A percentile compares a stretch with the other conserved stretches of the same genome.
These are phyloP conservation scores for Fusarium humuli DNA, from an alignment of 2,329 filamentous ascomycete species.

Conservation along the genomic window DNA sequence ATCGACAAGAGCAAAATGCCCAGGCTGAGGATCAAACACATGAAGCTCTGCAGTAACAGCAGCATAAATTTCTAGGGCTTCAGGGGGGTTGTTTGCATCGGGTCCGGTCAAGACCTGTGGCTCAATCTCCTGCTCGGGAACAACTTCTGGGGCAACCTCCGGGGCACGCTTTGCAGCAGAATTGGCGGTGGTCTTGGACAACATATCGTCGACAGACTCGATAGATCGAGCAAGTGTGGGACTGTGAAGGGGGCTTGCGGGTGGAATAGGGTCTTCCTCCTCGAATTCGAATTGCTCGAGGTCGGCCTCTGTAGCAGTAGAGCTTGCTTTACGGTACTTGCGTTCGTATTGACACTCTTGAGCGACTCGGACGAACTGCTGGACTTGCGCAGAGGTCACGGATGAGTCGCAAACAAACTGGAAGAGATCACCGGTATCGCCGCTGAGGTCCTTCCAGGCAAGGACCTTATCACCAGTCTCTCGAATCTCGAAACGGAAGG, in stretches of 20 bases:
- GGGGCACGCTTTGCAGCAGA: conserved; percentile 57
- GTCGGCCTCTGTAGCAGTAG: conserved; percentile 84
- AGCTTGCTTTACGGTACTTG: conserved; percentile 85
- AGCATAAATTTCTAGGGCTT: conserved; percentile 77
- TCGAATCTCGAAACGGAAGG: conserved; percentile 85
- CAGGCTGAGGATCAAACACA: conserved; percentile 89
- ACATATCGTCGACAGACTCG: conserved; percentile 68
- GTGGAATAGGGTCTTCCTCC: conserved; percentile 71
- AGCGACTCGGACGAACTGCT: conserved; percentile 84
- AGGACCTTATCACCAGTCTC: conserved; percentile 86
- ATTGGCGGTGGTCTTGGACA: conserved; percentile 62
- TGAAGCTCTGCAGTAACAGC: conserved; percentile 87
- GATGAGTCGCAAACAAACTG: conserved; percentile 94
- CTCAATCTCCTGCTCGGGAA: conserved; percentile 51
- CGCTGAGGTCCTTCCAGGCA: conserved; percentile 94
- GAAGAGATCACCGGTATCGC: conserved; percentile 94
- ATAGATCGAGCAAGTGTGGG: conserved; percentile 66
- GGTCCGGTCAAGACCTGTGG: conserved; percentile 39
- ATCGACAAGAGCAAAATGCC: conserved; percentile 87
- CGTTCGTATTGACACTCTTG: conserved; percentile 97
- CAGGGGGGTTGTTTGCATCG: conserved; percentile 63
- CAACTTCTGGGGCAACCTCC: conserved; percentile 47
- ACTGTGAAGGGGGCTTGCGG: conserved; percentile 71
- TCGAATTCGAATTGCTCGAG: conserved; percentile 85
- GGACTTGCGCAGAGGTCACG: conserved; percentile 75